Evolutionary conservation across 345 rosid genomes (phyloP).

Genomic region (Arabis alpina): DNA sequence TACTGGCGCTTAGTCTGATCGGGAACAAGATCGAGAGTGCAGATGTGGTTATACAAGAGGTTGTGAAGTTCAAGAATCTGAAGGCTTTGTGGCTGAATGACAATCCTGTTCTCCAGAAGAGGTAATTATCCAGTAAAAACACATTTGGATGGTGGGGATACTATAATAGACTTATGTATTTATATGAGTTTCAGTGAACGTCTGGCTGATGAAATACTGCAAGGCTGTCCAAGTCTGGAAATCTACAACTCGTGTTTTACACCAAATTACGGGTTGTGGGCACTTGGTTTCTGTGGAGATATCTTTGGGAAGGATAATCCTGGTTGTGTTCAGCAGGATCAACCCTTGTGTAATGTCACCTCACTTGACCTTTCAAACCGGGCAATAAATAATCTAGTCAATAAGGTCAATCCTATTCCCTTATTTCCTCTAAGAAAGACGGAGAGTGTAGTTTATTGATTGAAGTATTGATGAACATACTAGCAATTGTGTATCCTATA

Average conservation of each 20-base stretch:
- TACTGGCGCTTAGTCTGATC: constrained; percentile 77
- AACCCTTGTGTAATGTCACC: constrained; percentile 58
- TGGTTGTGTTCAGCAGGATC: constrained; percentile 44
- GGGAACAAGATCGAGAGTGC: constrained; percentile 70
- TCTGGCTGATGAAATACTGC: constrained; percentile 55
- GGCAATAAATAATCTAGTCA: constrained; percentile 63
- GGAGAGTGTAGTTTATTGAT: constrained; percentile 1
- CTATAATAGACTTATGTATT: constrained; percentile 8
- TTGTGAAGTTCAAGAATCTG: constrained; percentile 64
- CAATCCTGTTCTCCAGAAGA: constrained; percentile 61
- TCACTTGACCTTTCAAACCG: constrained; percentile 82
- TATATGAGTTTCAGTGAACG: constrained; percentile 52
- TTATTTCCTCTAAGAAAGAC: constrained; percentile 12
- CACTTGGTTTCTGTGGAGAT: constrained; percentile 83
- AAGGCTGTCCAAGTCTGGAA: constrained; percentile 71
- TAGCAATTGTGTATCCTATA: constrained; percentile 5
- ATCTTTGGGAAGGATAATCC: constrained; percentile 71
- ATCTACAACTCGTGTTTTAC: constrained; percentile 82
- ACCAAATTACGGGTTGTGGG: constrained; percentile 73
- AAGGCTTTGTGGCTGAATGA: constrained; percentile 87
- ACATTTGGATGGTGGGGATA: constrained; percentile 22
- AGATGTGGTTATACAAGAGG: constrained; percentile 62
- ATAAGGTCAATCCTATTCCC: constrained; percentile 55
- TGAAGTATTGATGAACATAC: background rate
- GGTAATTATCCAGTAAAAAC: constrained; percentile 48